phyloP scores from a whole-genome alignment of 805 yeast genomes.

The Blastobotrys attinorum region DNA sequence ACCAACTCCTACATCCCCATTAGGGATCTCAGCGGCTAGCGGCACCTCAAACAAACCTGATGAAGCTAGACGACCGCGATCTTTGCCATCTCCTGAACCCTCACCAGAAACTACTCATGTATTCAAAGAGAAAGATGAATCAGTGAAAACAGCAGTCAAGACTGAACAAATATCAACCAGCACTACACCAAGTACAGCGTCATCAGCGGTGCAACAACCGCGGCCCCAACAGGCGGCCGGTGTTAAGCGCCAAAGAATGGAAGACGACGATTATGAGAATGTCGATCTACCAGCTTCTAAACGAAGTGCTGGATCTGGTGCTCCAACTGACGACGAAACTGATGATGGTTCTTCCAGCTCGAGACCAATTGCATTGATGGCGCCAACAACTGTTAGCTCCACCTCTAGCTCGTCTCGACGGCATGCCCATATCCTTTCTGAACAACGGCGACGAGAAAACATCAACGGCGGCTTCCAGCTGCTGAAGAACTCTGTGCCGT shows the following conservation, averaged over 20 bases:
- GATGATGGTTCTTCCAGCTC: background rate
- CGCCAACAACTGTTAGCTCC: constrained; percentile 19
- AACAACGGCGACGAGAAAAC: constrained; percentile 39
- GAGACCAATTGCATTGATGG: constrained; percentile 8
- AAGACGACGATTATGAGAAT: background rate
- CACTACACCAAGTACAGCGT: too few relatives aligned
- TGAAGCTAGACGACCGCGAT: constrained; percentile 2
- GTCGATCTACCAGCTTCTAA: constrained; percentile 2
- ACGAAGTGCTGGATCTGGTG: background rate
- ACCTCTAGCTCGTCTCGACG: constrained; percentile 21
- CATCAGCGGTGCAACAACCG: too few relatives aligned
- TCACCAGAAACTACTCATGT: constrained; percentile 7
- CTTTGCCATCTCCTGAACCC: constrained; percentile 14
- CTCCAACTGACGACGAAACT: background rate
- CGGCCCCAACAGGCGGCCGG: background rate
- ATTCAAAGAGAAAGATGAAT: background rate
- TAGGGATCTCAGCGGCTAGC: background rate
- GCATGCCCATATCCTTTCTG: constrained; percentile 39
- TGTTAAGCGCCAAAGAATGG: background rate
- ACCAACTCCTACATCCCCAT: constrained; percentile 13
- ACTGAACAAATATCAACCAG: too few relatives aligned
- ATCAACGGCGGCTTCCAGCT: constrained; percentile 40
- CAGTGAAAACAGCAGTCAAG: background rate
- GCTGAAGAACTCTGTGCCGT: constrained; percentile 34
- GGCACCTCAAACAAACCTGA: too few relatives aligned